Evolutionary conservation across 2,329 filamentous ascomycete species (phyloP), one percentile per base, ranked within the genome.

Genomic region (Phialemonium atrogriseum): DNA sequence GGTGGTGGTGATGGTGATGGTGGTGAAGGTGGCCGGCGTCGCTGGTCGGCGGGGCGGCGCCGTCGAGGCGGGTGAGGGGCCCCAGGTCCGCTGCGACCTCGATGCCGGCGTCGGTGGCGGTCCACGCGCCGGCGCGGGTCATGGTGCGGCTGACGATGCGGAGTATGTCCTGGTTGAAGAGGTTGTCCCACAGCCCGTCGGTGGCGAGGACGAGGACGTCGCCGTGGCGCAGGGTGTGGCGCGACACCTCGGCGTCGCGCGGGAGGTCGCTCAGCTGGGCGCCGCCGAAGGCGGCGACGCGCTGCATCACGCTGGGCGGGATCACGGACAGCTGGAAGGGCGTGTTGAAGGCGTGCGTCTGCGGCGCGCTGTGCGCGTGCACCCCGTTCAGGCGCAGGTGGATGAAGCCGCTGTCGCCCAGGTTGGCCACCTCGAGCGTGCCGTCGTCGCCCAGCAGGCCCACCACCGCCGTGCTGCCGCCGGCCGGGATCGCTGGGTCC

Each of bases 301-400:
- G 84, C 14, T 77, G 74, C 35, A 86, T 72, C 59, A 94, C 80
- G 45, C 73, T 76, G 4, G 81, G 74, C 1, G 91, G 89, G 7
- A 95, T 80, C 32, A 94, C 78, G 33, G 86, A 89, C 24, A 98
- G 73, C 56, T 98, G 91, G 52, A 84, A 98, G 0, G 91, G 91
- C 0, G 91, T 96, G 58, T 98, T 98, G 70, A 98, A 98, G 25
- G 81, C 87, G 56, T 98, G 91, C 1, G 87, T 95, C 58, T 98
- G 91, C 15, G 86, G 82, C 28, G 79, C 73, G 2, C 87, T 94
- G 50, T 78, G 80, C 34, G 81, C 74, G 54, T 91, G 81, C 19
- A 98, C 84, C 10, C 83, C 85, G 44, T 89, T 93, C 16, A 85
- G 73, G 10, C 87, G 78, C 38, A 96, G 68, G 39, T 94, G 81